Evolutionary conservation across 805 yeast genomes (phyloP).

Genomic region (Teunomyces barrocoloradensis): DNA sequence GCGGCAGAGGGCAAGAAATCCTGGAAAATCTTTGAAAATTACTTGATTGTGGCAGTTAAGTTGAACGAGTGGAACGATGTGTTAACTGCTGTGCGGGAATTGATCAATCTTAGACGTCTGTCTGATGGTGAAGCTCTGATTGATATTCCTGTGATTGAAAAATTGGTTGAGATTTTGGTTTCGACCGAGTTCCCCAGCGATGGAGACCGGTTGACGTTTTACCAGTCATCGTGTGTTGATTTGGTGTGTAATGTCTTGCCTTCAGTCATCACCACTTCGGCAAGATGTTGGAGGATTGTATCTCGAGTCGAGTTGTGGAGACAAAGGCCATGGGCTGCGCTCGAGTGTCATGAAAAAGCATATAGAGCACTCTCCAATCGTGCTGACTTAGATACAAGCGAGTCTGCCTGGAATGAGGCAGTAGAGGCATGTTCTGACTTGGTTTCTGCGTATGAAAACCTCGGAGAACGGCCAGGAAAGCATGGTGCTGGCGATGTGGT

Average conservation of each 20-base stretch:
- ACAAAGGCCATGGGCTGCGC: conserved; percentile 79
- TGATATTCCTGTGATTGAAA: conserved; percentile 74
- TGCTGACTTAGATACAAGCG: conserved; percentile 63
- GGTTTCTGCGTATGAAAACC: conserved; percentile 79
- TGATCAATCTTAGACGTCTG: conserved; percentile 57
- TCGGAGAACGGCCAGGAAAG: conserved; percentile 82
- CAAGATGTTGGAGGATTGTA: conserved; percentile 79
- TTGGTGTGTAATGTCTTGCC: conserved; percentile 72
- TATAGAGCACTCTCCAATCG: conserved; percentile 66
- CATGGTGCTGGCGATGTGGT: conserved; percentile 80
- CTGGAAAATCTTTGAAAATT: conserved; percentile 92
- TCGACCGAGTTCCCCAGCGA: conserved; percentile 46
- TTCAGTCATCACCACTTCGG: conserved; percentile 58
- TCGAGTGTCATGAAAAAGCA: conserved; percentile 84
- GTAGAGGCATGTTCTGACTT: conserved; percentile 76
- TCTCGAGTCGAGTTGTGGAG: conserved; percentile 88
- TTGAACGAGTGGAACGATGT: conserved; percentile 89
- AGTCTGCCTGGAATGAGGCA: conserved; percentile 69
- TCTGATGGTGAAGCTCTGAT: conserved; percentile 60
- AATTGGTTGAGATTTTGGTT: conserved; percentile 63
- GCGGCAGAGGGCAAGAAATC: conserved; percentile 67
- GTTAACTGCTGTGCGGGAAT: conserved; percentile 64
- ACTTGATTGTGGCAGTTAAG: conserved; percentile 74
- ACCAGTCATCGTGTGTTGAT: conserved; percentile 67
- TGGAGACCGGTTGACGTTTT: conserved; percentile 48